Evolutionary conservation across 306 rosid genomes (phyloP).

Genomic region (Arachis hypogaea): DNA sequence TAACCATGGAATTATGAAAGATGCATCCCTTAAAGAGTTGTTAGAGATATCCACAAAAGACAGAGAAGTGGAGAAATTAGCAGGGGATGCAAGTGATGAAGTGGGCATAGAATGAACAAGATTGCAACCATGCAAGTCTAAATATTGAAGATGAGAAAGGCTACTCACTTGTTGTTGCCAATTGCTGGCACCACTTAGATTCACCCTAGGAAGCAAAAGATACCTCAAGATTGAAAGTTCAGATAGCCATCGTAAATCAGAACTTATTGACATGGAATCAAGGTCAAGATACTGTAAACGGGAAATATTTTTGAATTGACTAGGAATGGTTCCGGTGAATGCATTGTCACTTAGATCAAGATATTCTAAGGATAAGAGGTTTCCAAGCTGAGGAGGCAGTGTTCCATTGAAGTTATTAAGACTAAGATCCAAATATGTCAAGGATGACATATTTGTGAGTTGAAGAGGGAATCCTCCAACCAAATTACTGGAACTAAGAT

Average conservation of each 20-base stretch:
- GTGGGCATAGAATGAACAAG: not conserved
- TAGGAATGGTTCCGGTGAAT: not conserved
- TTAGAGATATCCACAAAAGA: not conserved
- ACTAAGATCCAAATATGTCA: too few species aligned
- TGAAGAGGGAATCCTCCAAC: not conserved
- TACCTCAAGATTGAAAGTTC: not conserved
- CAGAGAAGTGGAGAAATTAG: not conserved
- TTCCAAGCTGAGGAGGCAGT: not conserved
- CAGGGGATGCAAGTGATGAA: not conserved
- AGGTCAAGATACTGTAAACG: slow-evolving; percentile 9
- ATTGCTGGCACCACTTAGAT: not conserved
- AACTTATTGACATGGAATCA: not conserved
- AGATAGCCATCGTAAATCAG: slow-evolving; percentile 14
- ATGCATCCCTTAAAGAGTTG: not conserved
- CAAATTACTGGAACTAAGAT: not conserved
- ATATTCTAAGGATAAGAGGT: not conserved
- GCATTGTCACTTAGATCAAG: not conserved
- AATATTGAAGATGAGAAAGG: not conserved
- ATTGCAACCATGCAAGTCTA: accelerated
- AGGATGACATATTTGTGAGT: not conserved
- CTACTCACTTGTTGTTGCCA: not conserved
- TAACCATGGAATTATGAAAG: slow-evolving; percentile 12
- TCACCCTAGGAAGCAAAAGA: not conserved
- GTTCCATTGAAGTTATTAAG: not conserved
- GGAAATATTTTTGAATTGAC: not conserved